A percentile compares a stretch with the other conserved stretches of the same genome.
Evolutionary conservation across 495 filamentous ascomycete species (phyloP).

Genomic region (Margaritispora aquatica): DNA sequence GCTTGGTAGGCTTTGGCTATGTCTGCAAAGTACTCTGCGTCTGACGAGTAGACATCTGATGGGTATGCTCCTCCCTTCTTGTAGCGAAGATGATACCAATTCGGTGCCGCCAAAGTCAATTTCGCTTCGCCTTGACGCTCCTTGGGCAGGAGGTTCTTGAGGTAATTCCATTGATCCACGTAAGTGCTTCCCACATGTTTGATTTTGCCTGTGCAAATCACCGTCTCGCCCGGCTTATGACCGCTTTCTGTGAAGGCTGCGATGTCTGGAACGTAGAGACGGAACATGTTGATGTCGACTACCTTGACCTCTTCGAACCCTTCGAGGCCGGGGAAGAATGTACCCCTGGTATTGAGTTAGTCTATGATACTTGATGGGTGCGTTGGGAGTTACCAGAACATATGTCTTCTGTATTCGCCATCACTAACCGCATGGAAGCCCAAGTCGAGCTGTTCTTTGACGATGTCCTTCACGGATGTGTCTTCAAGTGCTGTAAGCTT

Average conservation of each 20-base stretch:
- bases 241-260: slow-evolving; percentile 65
- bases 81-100: slow-evolving; percentile 71
- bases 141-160: slow-evolving; percentile 53
- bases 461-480: slow-evolving; percentile 57
- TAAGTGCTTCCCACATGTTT: slow-evolving; percentile 58
- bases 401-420: slow-evolving; percentile 69
- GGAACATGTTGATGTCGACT: slow-evolving; percentile 58
- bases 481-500: slow-evolving; percentile 52
- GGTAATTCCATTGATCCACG: slow-evolving; percentile 60
- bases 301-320: slow-evolving; percentile 58
- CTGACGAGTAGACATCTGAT: slow-evolving; percentile 54
- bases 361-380: background rate
- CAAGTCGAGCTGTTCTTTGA: slow-evolving; percentile 57
- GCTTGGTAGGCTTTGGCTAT: slow-evolving; percentile 67
- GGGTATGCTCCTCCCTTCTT: slow-evolving; percentile 64
- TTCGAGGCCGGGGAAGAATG: slow-evolving; percentile 70
- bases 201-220: slow-evolving; percentile 66
- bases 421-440: slow-evolving; percentile 65
- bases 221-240: slow-evolving; percentile 68
- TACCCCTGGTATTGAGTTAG: slow-evolving; percentile 50
- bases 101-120: slow-evolving; percentile 65
- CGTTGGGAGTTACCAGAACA: slow-evolving; percentile 34
- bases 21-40: slow-evolving; percentile 68
- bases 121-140: slow-evolving; percentile 60
- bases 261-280: slow-evolving; percentile 72